Percentiles rank a stretch among this genome's conserved stretches.
Conservation (phyloP, 2,329 filamentous ascomycete genomes). For the Cordyceps cicadae region DNA sequence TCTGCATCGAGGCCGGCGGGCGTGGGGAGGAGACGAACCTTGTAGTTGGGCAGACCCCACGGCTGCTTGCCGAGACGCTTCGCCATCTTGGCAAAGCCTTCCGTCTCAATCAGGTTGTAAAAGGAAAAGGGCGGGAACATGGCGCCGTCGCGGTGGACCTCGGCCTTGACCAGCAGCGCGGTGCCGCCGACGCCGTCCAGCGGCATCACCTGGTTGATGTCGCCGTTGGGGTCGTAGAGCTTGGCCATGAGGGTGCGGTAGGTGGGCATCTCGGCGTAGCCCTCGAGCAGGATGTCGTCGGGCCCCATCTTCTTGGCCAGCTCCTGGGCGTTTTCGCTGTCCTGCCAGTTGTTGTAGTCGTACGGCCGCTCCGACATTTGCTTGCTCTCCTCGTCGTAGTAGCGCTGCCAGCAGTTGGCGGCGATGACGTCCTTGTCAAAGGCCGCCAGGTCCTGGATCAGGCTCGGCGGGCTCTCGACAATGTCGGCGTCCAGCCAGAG, state of each 20-base stretch:
- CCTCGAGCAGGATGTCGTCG: slow-evolving; percentile 89
- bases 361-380: slow-evolving; percentile 73
- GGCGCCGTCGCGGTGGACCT: slow-evolving; percentile 92
- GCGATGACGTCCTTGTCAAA: slow-evolving; percentile 89
- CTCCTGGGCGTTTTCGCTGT: slow-evolving; percentile 70
- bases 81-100: slow-evolving; percentile 97
- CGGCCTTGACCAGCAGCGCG: slow-evolving; percentile 85
- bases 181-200: slow-evolving; percentile 93
- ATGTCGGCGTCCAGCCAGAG: slow-evolving; percentile 93
- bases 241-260: slow-evolving; percentile 89
- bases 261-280: slow-evolving; percentile 87
- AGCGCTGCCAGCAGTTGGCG: slow-evolving; percentile 92
- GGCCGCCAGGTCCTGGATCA: slow-evolving; percentile 85
- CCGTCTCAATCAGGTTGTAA: slow-evolving; percentile 94
- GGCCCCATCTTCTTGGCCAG: slow-evolving; percentile 73
- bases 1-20: slow-evolving; percentile 11
- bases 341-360: slow-evolving; percentile 97
- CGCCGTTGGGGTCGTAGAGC: slow-evolving; percentile 52
- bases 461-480: slow-evolving; percentile 70
- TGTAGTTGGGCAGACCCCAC: slow-evolving; percentile 91
- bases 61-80: slow-evolving; percentile 76
- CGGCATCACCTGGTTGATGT: slow-evolving; percentile 55
- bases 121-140: slow-evolving; percentile 98
- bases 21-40: slow-evolving; percentile 48
- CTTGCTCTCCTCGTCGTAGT: slow-evolving; percentile 59